Evolutionary conservation across 2,329 filamentous ascomycete species (phyloP).

Genomic region (Colletotrichum graminicola): DNA sequence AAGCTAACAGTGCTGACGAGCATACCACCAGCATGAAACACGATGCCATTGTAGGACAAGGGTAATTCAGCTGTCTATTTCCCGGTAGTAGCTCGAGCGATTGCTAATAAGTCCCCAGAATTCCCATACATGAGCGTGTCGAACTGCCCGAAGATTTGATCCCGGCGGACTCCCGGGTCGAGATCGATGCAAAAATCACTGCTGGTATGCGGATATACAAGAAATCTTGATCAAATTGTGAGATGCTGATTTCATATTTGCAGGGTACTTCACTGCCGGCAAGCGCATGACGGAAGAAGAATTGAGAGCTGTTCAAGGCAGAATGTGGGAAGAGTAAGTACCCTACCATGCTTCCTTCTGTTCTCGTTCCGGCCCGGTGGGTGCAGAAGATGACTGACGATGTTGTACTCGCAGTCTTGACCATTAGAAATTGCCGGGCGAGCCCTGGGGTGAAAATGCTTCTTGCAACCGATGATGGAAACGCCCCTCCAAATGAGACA

Average conservation of each 20-base stretch:
- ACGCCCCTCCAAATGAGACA: background rate
- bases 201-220: slow-evolving; percentile 72
- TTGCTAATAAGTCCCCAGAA: slow-evolving; percentile 59
- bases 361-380: background rate
- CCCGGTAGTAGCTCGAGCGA: background rate
- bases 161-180: slow-evolving; percentile 93
- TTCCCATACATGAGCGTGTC: slow-evolving; percentile 89
- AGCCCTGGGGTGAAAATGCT: background rate
- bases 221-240: background rate
- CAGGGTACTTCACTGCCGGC: slow-evolving; percentile 85
- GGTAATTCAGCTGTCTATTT: slow-evolving; percentile 59
- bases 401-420: slow-evolving; percentile 53
- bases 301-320: slow-evolving; percentile 85
- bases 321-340: slow-evolving; percentile 86
- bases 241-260: slow-evolving; percentile 12
- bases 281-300: slow-evolving; percentile 91
- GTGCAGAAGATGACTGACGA: slow-evolving; percentile 8
- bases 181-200: slow-evolving; percentile 98
- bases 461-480: slow-evolving; percentile 32
- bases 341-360: background rate
- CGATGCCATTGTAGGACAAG: slow-evolving; percentile 87
- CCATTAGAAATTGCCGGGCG: slow-evolving; percentile 47
- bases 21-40: slow-evolving; percentile 79
- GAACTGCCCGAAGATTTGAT: slow-evolving; percentile 95
- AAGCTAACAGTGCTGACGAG: slow-evolving; percentile 15